Conservation (phyloP, 441 rosid species). For the Eruca vesicaria region DNA sequence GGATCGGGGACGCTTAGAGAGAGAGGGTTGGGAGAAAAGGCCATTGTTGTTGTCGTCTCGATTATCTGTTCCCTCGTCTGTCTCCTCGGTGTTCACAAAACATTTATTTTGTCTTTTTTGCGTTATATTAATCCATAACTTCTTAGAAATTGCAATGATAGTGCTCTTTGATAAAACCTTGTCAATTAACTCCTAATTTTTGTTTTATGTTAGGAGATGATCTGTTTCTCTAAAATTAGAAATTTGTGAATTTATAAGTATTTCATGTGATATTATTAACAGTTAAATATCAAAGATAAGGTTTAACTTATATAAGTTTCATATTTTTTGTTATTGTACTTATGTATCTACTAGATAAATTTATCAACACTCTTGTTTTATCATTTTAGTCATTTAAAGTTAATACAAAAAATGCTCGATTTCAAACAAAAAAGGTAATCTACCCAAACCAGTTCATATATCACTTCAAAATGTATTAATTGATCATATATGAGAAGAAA, state of each 20-base stretch:
- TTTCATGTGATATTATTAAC: not conserved
- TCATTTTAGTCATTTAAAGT: too few relatives aligned
- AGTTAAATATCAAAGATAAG: not conserved
- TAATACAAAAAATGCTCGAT: not conserved
- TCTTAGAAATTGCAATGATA: not conserved
- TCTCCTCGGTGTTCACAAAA: constrained; percentile 17
- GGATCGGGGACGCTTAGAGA: constrained; percentile 77
- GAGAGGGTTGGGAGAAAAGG: constrained; percentile 71
- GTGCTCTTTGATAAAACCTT: not conserved
- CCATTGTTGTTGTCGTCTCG: constrained; percentile 37
- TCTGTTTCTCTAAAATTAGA: not conserved
- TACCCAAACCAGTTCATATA: not conserved
- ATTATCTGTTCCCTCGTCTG: not conserved
- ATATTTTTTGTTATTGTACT: not conserved
- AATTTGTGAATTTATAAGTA: not conserved
- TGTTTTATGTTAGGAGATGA: not conserved
- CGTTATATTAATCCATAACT: not conserved
- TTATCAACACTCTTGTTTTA: not conserved
- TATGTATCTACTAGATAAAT: not conserved
- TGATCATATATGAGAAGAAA: not conserved
- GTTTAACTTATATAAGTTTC: not conserved
- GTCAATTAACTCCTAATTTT: not conserved
- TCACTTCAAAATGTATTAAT: not conserved
- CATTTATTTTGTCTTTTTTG: not conserved
- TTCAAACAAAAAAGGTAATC: too few relatives aligned